Evolutionary conservation across 306 rosid genomes (phyloP).

Genomic region (Castanea mollissima): DNA sequence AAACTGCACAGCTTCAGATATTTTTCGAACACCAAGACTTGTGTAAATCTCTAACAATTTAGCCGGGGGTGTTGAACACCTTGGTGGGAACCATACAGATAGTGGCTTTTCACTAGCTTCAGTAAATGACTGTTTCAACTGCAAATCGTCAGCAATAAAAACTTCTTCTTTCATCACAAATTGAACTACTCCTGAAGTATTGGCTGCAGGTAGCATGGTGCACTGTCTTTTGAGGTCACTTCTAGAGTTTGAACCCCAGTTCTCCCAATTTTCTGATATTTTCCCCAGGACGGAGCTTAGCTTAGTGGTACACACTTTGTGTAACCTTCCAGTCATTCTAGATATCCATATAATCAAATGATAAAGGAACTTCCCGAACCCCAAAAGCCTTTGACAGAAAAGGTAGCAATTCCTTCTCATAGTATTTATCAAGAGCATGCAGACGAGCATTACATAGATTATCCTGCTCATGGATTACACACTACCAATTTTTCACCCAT

Average conservation of each 20-base stretch:
- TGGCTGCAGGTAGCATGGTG: conserved; percentile 15
- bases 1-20: conserved; percentile 15
- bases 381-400: conserved; percentile 21
- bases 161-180: conserved; percentile 11
- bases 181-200: not conserved
- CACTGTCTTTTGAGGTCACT: not conserved
- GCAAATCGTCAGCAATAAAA: conserved; percentile 23
- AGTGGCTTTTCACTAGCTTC: conserved; percentile 7
- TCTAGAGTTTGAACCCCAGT: not conserved
- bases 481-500: conserved; percentile 14
- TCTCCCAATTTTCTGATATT: conserved; percentile 10
- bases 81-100: conserved; percentile 22
- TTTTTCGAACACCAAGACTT: conserved; percentile 13
- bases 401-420: conserved; percentile 13
- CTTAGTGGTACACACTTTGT: not conserved
- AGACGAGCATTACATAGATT: conserved; percentile 7
- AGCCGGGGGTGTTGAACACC: not conserved
- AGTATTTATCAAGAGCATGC: conserved; percentile 14
- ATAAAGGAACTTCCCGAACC: conserved; percentile 6
- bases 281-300: conserved; percentile 1
- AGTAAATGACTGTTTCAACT: conserved; percentile 10
- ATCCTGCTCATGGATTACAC: conserved; percentile 15
- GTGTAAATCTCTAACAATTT: conserved; percentile 1
- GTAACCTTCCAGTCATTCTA: conserved; percentile 23
- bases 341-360: conserved; percentile 7